Conservation (phyloP, 1,284 basidiomycete species). For the Somion occarium region DNA sequence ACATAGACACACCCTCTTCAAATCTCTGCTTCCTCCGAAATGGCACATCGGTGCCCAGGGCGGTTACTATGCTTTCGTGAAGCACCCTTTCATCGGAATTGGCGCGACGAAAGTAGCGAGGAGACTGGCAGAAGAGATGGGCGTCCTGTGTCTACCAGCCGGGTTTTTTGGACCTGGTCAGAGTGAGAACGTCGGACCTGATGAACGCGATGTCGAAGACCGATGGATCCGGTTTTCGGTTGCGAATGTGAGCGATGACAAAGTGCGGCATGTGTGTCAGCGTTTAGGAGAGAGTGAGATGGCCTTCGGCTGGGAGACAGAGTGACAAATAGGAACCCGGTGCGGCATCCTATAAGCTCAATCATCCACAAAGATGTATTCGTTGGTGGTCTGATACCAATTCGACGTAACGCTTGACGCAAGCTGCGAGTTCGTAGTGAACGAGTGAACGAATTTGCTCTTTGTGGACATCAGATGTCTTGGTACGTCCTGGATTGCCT, state of each 20-base stretch:
- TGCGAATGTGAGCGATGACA: conserved; percentile 72
- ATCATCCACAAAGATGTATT: background rate
- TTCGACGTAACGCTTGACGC: no score
- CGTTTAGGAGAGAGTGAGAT: conserved; percentile 40
- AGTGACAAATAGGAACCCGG: no score
- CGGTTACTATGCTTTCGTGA: conserved; percentile 74
- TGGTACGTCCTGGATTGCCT: background rate
- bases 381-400: background rate
- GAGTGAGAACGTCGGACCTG: background rate
- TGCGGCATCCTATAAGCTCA: background rate
- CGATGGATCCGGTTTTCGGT: conserved; percentile 77
- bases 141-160: conserved; percentile 67
- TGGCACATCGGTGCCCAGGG: conserved; percentile 70
- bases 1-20: conserved; percentile 61
- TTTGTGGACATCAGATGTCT: background rate
- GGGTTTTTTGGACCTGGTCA: conserved; percentile 52
- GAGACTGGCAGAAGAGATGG: conserved; percentile 56
- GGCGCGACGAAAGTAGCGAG: conserved; percentile 52
- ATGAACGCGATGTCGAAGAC: conserved; percentile 23
- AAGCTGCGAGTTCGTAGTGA: no score
- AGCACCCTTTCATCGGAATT: conserved; percentile 57
- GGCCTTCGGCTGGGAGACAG: conserved; percentile 23
- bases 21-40: conserved; percentile 33
- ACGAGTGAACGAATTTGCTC: background rate
- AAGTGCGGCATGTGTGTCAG: conserved; percentile 53